Base-by-base conservation (phyloP, 2,329 filamentous ascomycete species). In the Ophiosphaerella herpotricha region DNA sequence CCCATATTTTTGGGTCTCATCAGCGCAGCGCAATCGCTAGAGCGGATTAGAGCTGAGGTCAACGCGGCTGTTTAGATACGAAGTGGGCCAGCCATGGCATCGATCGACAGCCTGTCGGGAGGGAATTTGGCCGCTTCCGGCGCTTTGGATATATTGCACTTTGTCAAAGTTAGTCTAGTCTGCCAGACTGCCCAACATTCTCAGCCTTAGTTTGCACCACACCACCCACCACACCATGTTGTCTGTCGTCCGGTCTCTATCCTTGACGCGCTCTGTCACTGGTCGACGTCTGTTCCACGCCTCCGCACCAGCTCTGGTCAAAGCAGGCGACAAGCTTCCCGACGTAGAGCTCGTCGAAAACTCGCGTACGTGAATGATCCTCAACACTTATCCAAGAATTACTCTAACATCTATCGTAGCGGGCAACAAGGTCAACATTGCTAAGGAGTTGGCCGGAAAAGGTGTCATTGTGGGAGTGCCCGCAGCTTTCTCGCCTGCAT, bases 381-480 rank as follows among this genome's bases (percentile, higher is more conserved):
- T 2, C 26, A 29, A 29, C 11, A 7, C 26, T 11, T 11, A 7
- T 29, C 26, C 11, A 11, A 29, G 26, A 29, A 11, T 29, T 29
- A 11, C 26, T 11, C 11, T 29, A 29, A 29, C 11, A 29, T 8
- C 26, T 8, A 29, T 29, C 11, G 7, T 29, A 29, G 26, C 93
- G 1, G 91, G 89, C 54, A 95, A 91, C 82, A 94, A 92, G 76
- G 85, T 97, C 74, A 93, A 90, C 76, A 82, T 97, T 52, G 85
- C 89, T 62, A 82, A 88, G 57, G 90, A 95, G 78, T 82, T 95
- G 56, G 64, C 62, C 23, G 85, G 84, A 57, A 89, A 90, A 68
- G 91, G 89, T 50, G 76, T 97, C 64, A 87, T 97, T 39, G 34
- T 51, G 70, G 72, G 72, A 21, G 72, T 74, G 5, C 72, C 72